A percentile compares a stretch with the other conserved stretches of the same genome.
Conservation (phyloP, 164 flowering plant species). For the Houttuynia cordata region DNA sequence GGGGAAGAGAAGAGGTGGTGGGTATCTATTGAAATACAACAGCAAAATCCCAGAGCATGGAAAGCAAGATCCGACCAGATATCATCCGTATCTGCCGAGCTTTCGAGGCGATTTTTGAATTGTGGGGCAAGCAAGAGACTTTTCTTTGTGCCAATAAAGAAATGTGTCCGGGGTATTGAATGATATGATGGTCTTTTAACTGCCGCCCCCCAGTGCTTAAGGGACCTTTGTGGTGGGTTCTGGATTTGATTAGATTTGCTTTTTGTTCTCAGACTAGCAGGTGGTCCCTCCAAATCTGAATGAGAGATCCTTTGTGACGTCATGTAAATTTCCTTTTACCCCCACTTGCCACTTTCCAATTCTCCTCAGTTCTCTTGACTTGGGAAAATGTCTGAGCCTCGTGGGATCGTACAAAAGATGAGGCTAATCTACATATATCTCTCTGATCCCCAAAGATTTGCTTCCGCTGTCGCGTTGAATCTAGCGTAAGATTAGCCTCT, state of each 20-base stretch:
- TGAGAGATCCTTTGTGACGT: background rate
- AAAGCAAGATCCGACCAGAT: slow-evolving; percentile 64
- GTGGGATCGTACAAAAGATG: no score
- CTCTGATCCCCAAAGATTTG: no score
- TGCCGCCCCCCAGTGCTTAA: background rate
- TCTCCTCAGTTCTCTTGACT: background rate
- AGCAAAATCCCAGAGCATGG: slow-evolving; percentile 33
- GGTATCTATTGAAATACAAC: slow-evolving; percentile 28
- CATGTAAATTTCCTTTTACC: background rate
- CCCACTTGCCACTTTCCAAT: background rate
- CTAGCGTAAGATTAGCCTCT: no score
- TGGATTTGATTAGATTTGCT: background rate
- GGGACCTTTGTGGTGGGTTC: background rate
- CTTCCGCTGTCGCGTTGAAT: no score
- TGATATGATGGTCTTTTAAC: no score
- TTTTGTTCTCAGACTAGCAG: background rate
- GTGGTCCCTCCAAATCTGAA: background rate
- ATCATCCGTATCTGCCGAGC: slow-evolving; percentile 28
- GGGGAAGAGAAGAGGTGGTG: slow-evolving; percentile 11
- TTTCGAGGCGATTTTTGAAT: slow-evolving; percentile 32
- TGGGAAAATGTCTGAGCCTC: no score
- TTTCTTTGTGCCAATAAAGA: background rate
- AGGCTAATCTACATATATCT: no score
- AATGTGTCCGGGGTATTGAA: no score
- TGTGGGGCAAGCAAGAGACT: slow-evolving; percentile 27